Evolutionary conservation across 768 basidiomycete species (phyloP).

Genomic region (Leccinum broughii): DNA sequence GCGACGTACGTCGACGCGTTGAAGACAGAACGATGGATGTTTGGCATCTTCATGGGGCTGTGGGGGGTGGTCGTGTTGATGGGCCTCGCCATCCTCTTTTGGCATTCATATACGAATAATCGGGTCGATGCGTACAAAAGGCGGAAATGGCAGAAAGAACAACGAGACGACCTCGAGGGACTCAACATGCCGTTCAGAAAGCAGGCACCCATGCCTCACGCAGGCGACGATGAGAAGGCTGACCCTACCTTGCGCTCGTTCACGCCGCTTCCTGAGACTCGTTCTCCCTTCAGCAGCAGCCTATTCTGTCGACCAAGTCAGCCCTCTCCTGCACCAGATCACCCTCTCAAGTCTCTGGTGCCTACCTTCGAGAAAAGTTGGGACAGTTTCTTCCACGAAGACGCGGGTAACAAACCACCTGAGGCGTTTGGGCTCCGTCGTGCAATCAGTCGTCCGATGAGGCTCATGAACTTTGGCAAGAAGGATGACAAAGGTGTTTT

Average conservation of each 20-base stretch:
- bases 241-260: slow-evolving; percentile 44
- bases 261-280: slow-evolving; percentile 49
- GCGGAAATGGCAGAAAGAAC: slow-evolving; percentile 52
- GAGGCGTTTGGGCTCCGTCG: slow-evolving; percentile 28
- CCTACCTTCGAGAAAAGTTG: slow-evolving; percentile 42
- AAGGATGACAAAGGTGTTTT: slow-evolving; percentile 33
- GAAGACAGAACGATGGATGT: slow-evolving; percentile 82
- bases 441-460: slow-evolving; percentile 37
- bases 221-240: slow-evolving; percentile 26
- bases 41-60: slow-evolving; percentile 75
- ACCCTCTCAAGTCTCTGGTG: slow-evolving; percentile 29
- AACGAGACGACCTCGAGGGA: slow-evolving; percentile 49
- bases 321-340: slow-evolving; percentile 27
- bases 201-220: slow-evolving; percentile 17
- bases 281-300: slow-evolving; percentile 30
- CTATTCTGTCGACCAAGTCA: slow-evolving; percentile 41
- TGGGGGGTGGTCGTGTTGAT: slow-evolving; percentile 86
- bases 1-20: slow-evolving; percentile 69
- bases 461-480: slow-evolving; percentile 46
- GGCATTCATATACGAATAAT: slow-evolving; percentile 63
- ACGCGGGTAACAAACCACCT: slow-evolving; percentile 17
- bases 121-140: slow-evolving; percentile 49
- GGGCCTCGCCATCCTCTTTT: slow-evolving; percentile 67
- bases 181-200: slow-evolving; percentile 33
- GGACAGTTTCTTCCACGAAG: slow-evolving; percentile 45